Evolutionary conservation across 164 flowering plant species (phyloP).

Genomic region (Kingdonia uniflora): DNA sequence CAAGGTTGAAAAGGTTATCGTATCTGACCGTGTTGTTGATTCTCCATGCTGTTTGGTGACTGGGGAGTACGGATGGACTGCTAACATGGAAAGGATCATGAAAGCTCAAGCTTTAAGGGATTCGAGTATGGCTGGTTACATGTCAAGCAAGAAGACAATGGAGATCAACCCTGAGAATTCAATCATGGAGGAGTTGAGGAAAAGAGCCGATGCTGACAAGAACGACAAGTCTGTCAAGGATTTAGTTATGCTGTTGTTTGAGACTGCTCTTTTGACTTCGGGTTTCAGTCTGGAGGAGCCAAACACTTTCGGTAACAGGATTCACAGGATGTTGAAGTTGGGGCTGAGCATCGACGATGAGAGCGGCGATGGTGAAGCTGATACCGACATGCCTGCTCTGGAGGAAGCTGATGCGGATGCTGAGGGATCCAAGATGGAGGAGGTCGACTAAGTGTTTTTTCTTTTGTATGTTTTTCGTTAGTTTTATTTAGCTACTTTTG

Average conservation of each 20-base stretch:
- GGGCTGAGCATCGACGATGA: slow-evolving; percentile 33
- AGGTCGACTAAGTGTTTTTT: slow-evolving; percentile 43
- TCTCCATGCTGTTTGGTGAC: slow-evolving; percentile 20
- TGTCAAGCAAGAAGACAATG: slow-evolving; percentile 13
- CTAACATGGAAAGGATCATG: slow-evolving; percentile 34
- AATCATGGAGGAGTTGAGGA: slow-evolving; percentile 12
- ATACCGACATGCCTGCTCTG: slow-evolving; percentile 30
- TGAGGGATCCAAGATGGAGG: slow-evolving; percentile 51
- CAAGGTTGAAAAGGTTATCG: slow-evolving; percentile 17
- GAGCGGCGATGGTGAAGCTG: slow-evolving; percentile 1
- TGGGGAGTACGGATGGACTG: slow-evolving; percentile 33
- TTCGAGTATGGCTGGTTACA: slow-evolving; percentile 13
- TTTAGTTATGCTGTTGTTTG: slow-evolving; percentile 9
- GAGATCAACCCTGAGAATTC: slow-evolving; percentile 11
- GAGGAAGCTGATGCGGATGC: slow-evolving; percentile 21
- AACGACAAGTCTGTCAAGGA: slow-evolving; percentile 11
- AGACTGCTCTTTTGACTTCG: slow-evolving; percentile 10
- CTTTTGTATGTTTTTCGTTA: no score
- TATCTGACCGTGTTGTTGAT: slow-evolving; percentile 11
- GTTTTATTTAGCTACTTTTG: no score
- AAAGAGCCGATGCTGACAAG: slow-evolving; percentile 11
- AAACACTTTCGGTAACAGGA: slow-evolving; percentile 22
- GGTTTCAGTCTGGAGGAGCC: slow-evolving; percentile 33
- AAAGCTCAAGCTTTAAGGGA: slow-evolving; percentile 9
- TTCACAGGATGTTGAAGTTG: slow-evolving; percentile 13